Evolutionary conservation across 768 basidiomycete genomes (phyloP), one percentile per base, ranked within the genome.

Genomic region (Polyporus arcularius): DNA sequence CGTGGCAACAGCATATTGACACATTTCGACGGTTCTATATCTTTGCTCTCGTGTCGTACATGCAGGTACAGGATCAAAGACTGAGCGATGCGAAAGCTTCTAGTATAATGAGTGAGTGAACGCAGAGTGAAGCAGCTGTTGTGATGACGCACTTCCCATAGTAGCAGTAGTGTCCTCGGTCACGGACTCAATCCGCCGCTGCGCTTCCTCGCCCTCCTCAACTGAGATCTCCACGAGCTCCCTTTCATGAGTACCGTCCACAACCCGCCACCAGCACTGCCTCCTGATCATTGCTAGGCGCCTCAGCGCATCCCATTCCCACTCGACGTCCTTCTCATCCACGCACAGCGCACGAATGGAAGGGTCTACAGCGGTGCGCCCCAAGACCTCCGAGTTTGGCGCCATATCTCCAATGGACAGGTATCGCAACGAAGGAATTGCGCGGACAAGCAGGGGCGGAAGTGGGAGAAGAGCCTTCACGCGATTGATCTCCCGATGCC

Each of bases 291-390:
- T 14, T 12, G 21, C 30, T 3, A 35, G 43, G 2, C 28, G 42
- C 58, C 58, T 26, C 35, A 59, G 49, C 43, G 53, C 50, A 43
- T 59, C 58, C 58, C 58, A 59, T 10, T 53, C 51, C 12, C 21
- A 18, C 30, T 31, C 30, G 6, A 39, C 15, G 30, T 12, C 53
- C n/a, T 45, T 16, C 14, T 41, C n/a, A 4, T 21, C 16, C 31
- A 41, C 26, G 7, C 18, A 14, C 18, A 7, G 32, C 31, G 21
- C 14, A 3, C 15, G 10, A 21, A 32, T 10, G 5, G 26, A 28
- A 14, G 6, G 31, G 2, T 15, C 11, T 14, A 50, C 5, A 35
- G 48, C 2, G 18, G 40, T 12, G 28, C 3, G 21, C 4, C n/a
- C n/a, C 18, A 21, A 38, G 9, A 32, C 21, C 26, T 8, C 18